Evolutionary conservation across 2,329 filamentous ascomycete genomes (phyloP).

Genomic region (Aurifilum marmelostoma): DNA sequence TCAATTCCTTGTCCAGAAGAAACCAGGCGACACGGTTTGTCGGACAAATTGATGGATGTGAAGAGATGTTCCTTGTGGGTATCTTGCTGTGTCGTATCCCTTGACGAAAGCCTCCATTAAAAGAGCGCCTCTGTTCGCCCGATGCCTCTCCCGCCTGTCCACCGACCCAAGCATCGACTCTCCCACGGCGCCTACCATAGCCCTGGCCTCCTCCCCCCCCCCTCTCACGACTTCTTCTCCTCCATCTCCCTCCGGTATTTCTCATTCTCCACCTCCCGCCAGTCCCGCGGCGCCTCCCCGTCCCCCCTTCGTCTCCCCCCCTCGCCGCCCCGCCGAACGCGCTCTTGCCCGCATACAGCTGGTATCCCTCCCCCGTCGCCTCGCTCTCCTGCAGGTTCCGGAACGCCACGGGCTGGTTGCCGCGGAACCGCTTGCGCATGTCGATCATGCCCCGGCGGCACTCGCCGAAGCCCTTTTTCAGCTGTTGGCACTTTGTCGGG

Average conservation of each 20-base stretch:
- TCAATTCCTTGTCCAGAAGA: no score
- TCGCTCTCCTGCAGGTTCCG: constrained; percentile 64
- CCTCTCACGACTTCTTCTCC: constrained; percentile 29
- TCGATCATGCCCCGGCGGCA: constrained; percentile 97
- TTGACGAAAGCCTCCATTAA: no score
- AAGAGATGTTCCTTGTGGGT: not conserved
- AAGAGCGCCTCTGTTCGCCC: not conserved
- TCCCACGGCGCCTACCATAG: not conserved
- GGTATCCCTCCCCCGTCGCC: constrained; percentile 59
- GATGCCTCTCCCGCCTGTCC: not conserved
- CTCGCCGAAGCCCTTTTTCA: constrained; percentile 90
- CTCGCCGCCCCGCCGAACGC: constrained; percentile 66
- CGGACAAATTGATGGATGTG: not conserved
- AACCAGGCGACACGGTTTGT: no score
- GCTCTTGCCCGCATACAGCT: constrained; percentile 79
- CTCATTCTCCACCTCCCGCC: constrained; percentile 68
- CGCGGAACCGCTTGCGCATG: constrained; percentile 97
- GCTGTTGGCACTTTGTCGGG: constrained; percentile 85
- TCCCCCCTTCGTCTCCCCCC: constrained; percentile 69
- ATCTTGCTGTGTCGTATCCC: not conserved
- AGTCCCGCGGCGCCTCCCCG: constrained; percentile 63
- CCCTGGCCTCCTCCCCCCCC: not conserved
- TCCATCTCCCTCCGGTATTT: constrained; percentile 52
- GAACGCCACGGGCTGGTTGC: constrained; percentile 82
- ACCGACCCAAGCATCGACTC: no score